A percentile compares a stretch with the other conserved stretches of the same genome.
These are phyloP conservation scores for Cladophialophora chaetospira DNA, from an alignment of 2,329 filamentous ascomycete species.

Conservation along the genomic window DNA sequence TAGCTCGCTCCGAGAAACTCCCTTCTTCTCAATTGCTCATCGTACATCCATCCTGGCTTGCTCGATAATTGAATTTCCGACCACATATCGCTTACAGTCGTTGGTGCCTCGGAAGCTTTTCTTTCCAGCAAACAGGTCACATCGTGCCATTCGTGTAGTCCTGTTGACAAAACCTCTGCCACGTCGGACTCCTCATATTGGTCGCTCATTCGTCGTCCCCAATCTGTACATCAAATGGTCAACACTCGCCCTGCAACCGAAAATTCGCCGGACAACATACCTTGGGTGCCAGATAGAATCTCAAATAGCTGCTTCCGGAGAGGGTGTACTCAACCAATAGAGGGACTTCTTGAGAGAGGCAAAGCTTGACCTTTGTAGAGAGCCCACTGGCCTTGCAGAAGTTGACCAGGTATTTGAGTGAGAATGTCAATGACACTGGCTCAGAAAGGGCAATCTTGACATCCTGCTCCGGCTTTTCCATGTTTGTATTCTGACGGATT, in stretches of 20 bases:
- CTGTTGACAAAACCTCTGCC: neutral
- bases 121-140: neutral
- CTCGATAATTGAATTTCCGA: neutral
- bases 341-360: slow-evolving; percentile 93
- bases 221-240: slow-evolving; percentile 55
- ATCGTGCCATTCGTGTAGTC: neutral
- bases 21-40: neutral
- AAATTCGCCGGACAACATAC: slow-evolving; percentile 52
- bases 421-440: slow-evolving; percentile 93
- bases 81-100: neutral
- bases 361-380: slow-evolving; percentile 81
- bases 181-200: neutral
- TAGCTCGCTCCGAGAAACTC: neutral
- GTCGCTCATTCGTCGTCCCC: slow-evolving; percentile 54
- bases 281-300: slow-evolving; percentile 99
- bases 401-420: slow-evolving; percentile 98
- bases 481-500: slow-evolving; percentile 80
- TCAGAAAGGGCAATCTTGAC: slow-evolving; percentile 89
- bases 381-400: slow-evolving; percentile 97
- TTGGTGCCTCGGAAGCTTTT: neutral
- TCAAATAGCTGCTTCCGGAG: slow-evolving; percentile 79
- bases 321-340: slow-evolving; percentile 90
- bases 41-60: slow-evolving; percentile 8
- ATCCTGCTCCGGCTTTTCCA: slow-evolving; percentile 84
- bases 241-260: neutral